A percentile compares a stretch with the other conserved stretches of the same genome.
These are phyloP conservation scores for Thalassiosira profunda DNA, from an alignment of 108 stramenopile genomes.

Conservation along the genomic window DNA sequence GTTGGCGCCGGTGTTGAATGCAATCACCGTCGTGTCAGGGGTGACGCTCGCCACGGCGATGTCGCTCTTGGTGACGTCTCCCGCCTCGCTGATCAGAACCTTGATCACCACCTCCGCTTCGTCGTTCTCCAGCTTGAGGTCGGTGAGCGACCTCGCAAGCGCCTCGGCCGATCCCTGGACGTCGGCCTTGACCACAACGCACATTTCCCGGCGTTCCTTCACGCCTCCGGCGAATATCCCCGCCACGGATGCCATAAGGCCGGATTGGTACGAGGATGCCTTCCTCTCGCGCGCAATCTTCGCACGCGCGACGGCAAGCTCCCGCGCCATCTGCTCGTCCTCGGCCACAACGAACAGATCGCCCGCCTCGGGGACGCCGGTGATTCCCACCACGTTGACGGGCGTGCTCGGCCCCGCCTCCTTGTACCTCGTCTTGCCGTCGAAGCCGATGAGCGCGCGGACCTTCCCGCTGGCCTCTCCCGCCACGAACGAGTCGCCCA, in stretches of 20 bases:
- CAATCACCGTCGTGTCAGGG: constrained; percentile 88
- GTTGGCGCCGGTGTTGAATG: constrained; percentile 93
- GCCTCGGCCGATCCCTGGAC: constrained; percentile 96
- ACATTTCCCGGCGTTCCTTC: constrained; percentile 89
- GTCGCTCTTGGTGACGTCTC: constrained; percentile 94
- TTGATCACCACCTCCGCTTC: constrained; percentile 87
- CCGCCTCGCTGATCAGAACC: constrained; percentile 91
- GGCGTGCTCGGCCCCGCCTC: constrained; percentile 94
- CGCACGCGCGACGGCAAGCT: constrained; percentile 73
- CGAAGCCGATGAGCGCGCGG: constrained; percentile 78
- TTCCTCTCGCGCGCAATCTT: constrained; percentile 82
- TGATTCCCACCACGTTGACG: constrained; percentile 87
- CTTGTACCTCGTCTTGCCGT: constrained; percentile 86
- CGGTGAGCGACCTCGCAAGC: constrained; percentile 82
- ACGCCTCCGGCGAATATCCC: constrained; percentile 70
- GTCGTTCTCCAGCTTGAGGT: constrained; percentile 90
- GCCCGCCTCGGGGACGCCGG: constrained; percentile 90
- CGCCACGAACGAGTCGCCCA: constrained; percentile 95
- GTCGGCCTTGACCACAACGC: constrained; percentile 95
- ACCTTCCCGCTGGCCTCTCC: constrained; percentile 93
- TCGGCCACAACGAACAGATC: constrained; percentile 87
- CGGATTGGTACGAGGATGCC: constrained; percentile 78
- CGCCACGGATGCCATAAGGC: constrained; percentile 81
- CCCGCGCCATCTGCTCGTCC: constrained; percentile 82
- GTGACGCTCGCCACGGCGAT: constrained; percentile 94